Conservation (phyloP, 2,329 filamentous ascomycete species). For the Ceratocystis destructans region DNA sequence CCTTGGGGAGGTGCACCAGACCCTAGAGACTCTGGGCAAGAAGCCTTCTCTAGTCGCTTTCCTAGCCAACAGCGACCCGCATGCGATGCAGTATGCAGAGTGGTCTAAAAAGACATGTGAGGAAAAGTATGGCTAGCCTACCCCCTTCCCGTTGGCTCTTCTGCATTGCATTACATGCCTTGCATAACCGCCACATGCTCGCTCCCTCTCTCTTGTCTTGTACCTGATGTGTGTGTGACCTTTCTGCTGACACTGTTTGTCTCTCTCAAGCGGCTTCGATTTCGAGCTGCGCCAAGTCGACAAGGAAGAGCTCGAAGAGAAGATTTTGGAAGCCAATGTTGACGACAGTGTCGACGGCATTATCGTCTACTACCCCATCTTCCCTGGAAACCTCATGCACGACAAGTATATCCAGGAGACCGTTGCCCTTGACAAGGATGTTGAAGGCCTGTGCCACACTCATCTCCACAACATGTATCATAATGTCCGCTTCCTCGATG, state of each 20-base stretch:
- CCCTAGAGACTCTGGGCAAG: conserved; percentile 55
- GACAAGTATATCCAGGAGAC: conserved; percentile 95
- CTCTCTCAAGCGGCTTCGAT: conserved; percentile 58
- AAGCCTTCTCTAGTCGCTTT: conserved; percentile 78
- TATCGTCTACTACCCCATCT: conserved; percentile 98
- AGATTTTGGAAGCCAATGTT: conserved; percentile 70
- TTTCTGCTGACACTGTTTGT: conserved; percentile 3
- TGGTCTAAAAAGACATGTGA: conserved; percentile 94
- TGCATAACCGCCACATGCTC: neutral
- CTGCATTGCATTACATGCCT: neutral
- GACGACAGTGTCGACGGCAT: conserved; percentile 70
- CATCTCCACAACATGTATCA: conserved; percentile 99
- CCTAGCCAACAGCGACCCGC: conserved; percentile 80
- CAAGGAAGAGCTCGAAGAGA: conserved; percentile 81
- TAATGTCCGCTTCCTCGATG: conserved; percentile 88
- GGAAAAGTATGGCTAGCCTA: conserved; percentile 62
- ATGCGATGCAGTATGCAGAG: conserved; percentile 84
- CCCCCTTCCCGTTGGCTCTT: neutral
- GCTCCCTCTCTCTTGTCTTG: neutral
- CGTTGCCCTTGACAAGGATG: conserved; percentile 78
- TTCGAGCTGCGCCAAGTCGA: conserved; percentile 75
- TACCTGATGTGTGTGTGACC: neutral
- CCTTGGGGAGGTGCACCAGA: conserved; percentile 62
- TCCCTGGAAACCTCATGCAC: conserved; percentile 62
- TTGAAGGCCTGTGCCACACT: conserved; percentile 84